Base-by-base conservation (phyloP, 768 basidiomycete genomes). In the Termitomyces sp. region DNA sequence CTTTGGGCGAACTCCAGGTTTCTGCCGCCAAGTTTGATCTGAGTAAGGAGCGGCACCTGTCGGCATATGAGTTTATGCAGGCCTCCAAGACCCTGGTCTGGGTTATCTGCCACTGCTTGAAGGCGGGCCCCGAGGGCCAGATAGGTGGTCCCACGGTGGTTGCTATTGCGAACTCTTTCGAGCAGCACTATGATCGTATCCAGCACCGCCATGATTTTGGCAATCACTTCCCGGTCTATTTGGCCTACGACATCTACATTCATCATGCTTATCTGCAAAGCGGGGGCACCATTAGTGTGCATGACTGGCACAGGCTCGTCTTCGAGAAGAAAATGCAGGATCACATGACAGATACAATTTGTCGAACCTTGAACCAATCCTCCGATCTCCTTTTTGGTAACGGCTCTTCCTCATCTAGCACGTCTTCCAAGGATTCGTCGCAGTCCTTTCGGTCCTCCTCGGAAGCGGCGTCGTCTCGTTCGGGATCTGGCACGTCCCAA, bases 281-380 rank as follows among this genome's bases (percentile, higher is more conserved):
- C 3, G 3, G 14, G 1, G 28, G 47, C 8, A 7, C 6, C 0
- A 16, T 13, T 18, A 18, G 47, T 8, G 28, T 48, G 1, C 6
- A 48, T 13, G 3, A 16, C 2, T 48, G 16, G 47, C 6, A 30
- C 8, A 9, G 18, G 14, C 26, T 30, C 3, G 14, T 48, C 3
- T 30, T 16, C 30, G 26, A 48, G 16, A 48, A 30, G 16, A 48
- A 48, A 7, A 3, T 48, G 1, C 14, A 48, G 16, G 23, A 16
- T 1, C 5, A 16, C 16, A 47, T 3, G 2, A 47, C 3, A 2
- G 46, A 47, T 13, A 5, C 1, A 0, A 26, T 28, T 2, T 4
- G 2, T 5, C 6, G 14, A 0, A 14, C 26, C 1, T 3, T 28
- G 0, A 41, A 41, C 6, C 3, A 18, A 2, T 10, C 8, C 0